These are phyloP conservation scores for Takakia lepidozioides DNA, from an alignment of 225 moss, liverwort and hornwort genomes.

Conservation along the genomic window DNA sequence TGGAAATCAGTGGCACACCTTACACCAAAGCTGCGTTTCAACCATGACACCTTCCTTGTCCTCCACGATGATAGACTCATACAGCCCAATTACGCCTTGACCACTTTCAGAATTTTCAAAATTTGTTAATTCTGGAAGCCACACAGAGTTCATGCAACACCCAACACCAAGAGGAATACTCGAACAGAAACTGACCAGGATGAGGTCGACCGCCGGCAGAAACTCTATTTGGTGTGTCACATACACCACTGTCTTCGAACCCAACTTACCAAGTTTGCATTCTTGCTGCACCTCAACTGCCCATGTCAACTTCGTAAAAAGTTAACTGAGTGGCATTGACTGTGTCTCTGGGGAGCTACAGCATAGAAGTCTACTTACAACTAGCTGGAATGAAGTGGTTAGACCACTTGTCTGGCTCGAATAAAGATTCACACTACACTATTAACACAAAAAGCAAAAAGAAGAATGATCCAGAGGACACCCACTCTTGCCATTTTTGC, in stretches of 20 bases:
- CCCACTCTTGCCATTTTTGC: too few relatives aligned
- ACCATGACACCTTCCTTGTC: too few relatives aligned
- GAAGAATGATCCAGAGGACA: too few relatives aligned
- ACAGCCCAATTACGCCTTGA: too few relatives aligned
- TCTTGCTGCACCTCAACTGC: constrained; percentile 34
- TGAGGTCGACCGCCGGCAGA: constrained; percentile 71
- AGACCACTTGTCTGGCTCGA: not conserved
- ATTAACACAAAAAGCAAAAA: not conserved
- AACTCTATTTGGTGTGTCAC: constrained; percentile 94
- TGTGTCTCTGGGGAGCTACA: too few relatives aligned
- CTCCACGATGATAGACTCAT: not conserved
- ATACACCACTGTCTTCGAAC: too few relatives aligned
- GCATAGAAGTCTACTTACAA: not conserved
- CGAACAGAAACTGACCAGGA: constrained; percentile 34
- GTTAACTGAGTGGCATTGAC: too few relatives aligned
- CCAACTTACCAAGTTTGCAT: constrained; percentile 61
- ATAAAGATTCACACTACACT: not conserved
- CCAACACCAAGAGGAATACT: not conserved
- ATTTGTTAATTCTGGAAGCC: not conserved
- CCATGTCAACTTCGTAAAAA: not conserved
- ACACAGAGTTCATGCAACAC: not conserved
- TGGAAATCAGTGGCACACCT: too few relatives aligned
- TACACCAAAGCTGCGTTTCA: too few relatives aligned
- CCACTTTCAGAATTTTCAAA: not conserved
- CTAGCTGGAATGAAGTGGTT: not conserved